These are phyloP conservation scores for Hypocreales sp. DNA, from an alignment of 2,329 filamentous ascomycete genomes.

Conservation along the genomic window DNA sequence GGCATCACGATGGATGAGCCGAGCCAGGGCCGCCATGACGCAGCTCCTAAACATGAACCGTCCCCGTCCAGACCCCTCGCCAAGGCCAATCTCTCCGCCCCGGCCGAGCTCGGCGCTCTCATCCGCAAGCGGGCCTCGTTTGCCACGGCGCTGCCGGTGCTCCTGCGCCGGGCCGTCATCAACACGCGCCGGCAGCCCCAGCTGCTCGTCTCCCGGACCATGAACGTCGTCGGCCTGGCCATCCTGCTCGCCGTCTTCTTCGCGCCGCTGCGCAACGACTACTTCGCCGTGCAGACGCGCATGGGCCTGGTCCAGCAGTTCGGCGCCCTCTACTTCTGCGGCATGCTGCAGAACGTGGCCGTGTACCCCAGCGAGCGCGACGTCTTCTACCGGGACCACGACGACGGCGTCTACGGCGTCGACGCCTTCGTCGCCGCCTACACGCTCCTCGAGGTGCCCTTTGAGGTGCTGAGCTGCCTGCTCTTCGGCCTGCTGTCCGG, in stretches of 20 bases:
- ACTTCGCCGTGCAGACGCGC: conserved; percentile 54
- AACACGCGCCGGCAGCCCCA: conserved; percentile 54
- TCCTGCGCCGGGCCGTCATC: conserved; percentile 50
- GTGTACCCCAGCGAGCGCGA: conserved; percentile 58
- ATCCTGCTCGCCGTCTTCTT: conserved; percentile 55
- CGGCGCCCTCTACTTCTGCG: conserved; percentile 56
- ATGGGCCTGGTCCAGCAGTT: conserved; percentile 62
- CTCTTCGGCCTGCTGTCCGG: conserved; percentile 49
- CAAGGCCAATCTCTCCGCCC: conserved; percentile 39
- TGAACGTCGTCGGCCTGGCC: conserved; percentile 50
- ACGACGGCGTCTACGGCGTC: conserved; percentile 55
- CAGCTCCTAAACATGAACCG: no score
- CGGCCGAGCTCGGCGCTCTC: conserved; percentile 56
- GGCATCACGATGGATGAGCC: no score
- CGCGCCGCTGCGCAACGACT: conserved; percentile 53
- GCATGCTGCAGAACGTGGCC: conserved; percentile 67
- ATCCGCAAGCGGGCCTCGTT: conserved; percentile 49
- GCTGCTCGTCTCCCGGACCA: conserved; percentile 46
- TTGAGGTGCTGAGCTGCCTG: conserved; percentile 50
- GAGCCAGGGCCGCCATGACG: no score
- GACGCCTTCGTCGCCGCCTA: conserved; percentile 60
- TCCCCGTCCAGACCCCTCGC: no score
- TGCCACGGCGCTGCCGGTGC: conserved; percentile 45
- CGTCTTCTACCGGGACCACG: conserved; percentile 64
- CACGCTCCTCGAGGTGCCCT: conserved; percentile 54